A percentile compares a stretch with the other conserved stretches of the same genome.
Evolutionary conservation across 2,329 filamentous ascomycete genomes (phyloP).

Genomic region (Alternaria triticina): DNA sequence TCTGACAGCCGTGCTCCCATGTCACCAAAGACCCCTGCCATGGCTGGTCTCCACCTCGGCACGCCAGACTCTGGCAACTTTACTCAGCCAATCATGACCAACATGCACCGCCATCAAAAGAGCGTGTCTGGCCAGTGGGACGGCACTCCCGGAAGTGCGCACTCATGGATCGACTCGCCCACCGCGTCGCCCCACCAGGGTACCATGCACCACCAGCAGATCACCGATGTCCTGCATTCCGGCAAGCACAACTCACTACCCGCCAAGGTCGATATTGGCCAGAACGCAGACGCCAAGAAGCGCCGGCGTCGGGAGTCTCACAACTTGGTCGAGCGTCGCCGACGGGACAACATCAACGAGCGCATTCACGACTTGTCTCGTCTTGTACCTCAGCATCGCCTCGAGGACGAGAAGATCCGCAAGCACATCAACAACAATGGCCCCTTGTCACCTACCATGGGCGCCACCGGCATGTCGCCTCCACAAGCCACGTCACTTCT

Average conservation of each 20-base stretch:
- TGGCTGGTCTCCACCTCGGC: constrained; percentile 74
- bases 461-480: constrained; percentile 69
- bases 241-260: constrained; percentile 89
- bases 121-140: constrained; percentile 90
- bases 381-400: constrained; percentile 86
- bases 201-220: constrained; percentile 73
- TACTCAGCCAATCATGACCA: constrained; percentile 78
- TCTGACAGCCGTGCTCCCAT: constrained; percentile 80
- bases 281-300: constrained; percentile 91
- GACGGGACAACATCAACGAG: constrained; percentile 98
- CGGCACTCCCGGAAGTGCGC: constrained; percentile 80
- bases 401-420: constrained; percentile 96
- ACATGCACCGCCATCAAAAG: constrained; percentile 74
- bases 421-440: constrained; percentile 94
- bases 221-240: constrained; percentile 83
- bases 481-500: constrained; percentile 87
- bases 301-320: constrained; percentile 91
- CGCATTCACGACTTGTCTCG: constrained; percentile 95
- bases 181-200: constrained; percentile 81
- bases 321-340: constrained; percentile 92
- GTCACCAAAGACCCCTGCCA: constrained; percentile 82
- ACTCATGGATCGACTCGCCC: constrained; percentile 87
- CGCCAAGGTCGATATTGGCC: constrained; percentile 73
- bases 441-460: constrained; percentile 82
- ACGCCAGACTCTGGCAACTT: constrained; percentile 76